A percentile compares a stretch with the other conserved stretches of the same genome.
Evolutionary conservation across 805 yeast species (phyloP).

Genomic region (Ogataea henricii): DNA sequence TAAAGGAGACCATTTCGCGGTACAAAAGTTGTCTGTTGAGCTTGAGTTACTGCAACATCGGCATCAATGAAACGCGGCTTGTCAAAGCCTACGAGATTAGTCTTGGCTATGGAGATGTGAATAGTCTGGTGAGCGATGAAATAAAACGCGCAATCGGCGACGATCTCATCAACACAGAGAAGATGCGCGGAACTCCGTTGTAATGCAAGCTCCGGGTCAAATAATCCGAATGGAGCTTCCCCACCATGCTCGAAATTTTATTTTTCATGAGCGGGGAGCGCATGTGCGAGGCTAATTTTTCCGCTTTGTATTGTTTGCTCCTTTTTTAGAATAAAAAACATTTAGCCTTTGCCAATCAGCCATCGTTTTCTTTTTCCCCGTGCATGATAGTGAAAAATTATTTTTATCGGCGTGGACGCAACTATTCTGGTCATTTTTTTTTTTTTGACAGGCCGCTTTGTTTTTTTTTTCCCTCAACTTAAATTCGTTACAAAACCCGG

Average conservation of each 20-base stretch:
- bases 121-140: slow-evolving; percentile 71
- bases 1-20: slow-evolving; percentile 75
- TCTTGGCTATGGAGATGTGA: slow-evolving; percentile 69
- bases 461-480: neutral
- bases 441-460: neutral
- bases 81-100: slow-evolving; percentile 87
- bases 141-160: slow-evolving; percentile 72
- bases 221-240: slow-evolving; percentile 1
- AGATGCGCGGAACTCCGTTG: slow-evolving; percentile 62
- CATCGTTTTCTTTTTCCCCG: slow-evolving; percentile 1
- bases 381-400: slow-evolving; percentile 1
- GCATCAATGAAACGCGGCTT: slow-evolving; percentile 80
- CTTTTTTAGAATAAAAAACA: neutral
- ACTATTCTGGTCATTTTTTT: neutral
- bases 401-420: neutral
- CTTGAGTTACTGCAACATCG: slow-evolving; percentile 80
- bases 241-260: neutral
- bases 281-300: neutral
- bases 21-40: slow-evolving; percentile 85
- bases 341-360: no score
- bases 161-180: slow-evolving; percentile 69
- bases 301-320: neutral
- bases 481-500: neutral
- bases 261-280: neutral
- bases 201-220: neutral